phyloP scores from a whole-genome alignment of 805 yeast species.

The Ascoidea asiatica region DNA sequence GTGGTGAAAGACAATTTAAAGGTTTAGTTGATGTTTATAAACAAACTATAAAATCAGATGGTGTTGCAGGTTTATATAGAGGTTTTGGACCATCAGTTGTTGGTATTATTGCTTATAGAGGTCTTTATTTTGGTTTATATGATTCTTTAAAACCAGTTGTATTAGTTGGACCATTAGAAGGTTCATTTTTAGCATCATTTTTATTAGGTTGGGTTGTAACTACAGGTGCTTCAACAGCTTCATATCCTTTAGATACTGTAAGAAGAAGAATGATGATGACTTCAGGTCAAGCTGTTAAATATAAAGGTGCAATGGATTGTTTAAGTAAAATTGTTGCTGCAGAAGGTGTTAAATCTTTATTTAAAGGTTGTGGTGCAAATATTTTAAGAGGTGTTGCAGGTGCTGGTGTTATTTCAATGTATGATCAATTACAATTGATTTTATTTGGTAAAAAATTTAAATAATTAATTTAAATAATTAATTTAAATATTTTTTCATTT shows the following conservation, averaged over 20 bases:
- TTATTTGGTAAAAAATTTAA: constrained; percentile 92
- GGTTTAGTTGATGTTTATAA: constrained; percentile 94
- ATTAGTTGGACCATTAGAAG: constrained; percentile 88
- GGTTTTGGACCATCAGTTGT: constrained; percentile 98
- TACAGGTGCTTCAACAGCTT: constrained; percentile 97
- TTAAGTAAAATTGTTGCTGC: constrained; percentile 86
- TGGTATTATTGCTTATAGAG: constrained; percentile 98
- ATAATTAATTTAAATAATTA: constrained; percentile 22
- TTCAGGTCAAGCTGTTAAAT: constrained; percentile 96
- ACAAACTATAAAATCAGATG: constrained; percentile 91
- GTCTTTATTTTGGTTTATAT: constrained; percentile 96
- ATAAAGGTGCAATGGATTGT: constrained; percentile 90
- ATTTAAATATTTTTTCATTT: constrained; percentile 5
- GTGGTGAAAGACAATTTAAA: constrained; percentile 94
- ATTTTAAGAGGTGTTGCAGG: constrained; percentile 99
- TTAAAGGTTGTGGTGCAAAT: constrained; percentile 99
- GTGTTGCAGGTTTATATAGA: constrained; percentile 97
- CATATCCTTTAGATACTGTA: constrained; percentile 97
- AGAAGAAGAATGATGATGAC: constrained; percentile 99
- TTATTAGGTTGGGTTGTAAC: constrained; percentile 95
- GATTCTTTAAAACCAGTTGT: constrained; percentile 94
- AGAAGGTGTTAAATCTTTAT: constrained; percentile 86
- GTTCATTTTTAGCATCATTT: constrained; percentile 92
- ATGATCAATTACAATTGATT: constrained; percentile 93
- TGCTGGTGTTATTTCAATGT: constrained; percentile 98